Conservation (phyloP, 352 stramenopile species). For the Globisporangium emineosum region DNA sequence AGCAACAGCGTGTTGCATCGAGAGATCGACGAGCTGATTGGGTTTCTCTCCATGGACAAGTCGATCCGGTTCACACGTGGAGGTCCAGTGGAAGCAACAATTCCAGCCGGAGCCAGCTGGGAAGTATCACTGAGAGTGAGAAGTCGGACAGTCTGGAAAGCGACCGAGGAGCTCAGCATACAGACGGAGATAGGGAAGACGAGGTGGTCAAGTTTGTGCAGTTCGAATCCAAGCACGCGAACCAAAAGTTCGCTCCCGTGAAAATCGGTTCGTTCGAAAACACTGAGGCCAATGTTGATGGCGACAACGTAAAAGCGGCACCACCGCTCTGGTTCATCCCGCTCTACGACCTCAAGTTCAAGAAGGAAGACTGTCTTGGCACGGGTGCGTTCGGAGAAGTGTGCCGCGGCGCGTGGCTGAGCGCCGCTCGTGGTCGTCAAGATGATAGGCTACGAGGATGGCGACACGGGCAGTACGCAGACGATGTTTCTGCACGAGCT, state of each 20-base stretch:
- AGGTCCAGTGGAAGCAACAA: background rate
- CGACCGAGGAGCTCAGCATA: background rate
- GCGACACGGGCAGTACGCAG: background rate
- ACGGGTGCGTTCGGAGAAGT: constrained; percentile 9
- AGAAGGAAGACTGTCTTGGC: background rate
- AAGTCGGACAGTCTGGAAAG: background rate
- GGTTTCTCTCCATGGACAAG: background rate
- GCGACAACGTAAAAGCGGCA: background rate
- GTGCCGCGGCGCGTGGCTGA: constrained; percentile 8
- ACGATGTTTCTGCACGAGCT: constrained; percentile 28
- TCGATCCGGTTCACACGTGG: constrained; percentile 6
- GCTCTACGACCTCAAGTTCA: constrained; percentile 12
- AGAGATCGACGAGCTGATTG: constrained; percentile 8
- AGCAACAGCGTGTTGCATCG: background rate
- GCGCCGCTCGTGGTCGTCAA: constrained; percentile 12
- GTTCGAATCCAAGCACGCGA: background rate
- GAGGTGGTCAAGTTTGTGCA: background rate
- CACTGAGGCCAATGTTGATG: background rate
- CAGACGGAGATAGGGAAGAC: too few relatives aligned
- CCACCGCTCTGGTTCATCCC: constrained; percentile 9
- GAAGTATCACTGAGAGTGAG: constrained; percentile 2
- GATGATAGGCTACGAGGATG: constrained; percentile 14
- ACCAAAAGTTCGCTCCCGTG: background rate
- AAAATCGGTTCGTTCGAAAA: background rate
- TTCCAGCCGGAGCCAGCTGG: background rate